Base-by-base conservation (phyloP, 1,284 basidiomycete genomes). In the Austroboletus rostrupii region DNA sequence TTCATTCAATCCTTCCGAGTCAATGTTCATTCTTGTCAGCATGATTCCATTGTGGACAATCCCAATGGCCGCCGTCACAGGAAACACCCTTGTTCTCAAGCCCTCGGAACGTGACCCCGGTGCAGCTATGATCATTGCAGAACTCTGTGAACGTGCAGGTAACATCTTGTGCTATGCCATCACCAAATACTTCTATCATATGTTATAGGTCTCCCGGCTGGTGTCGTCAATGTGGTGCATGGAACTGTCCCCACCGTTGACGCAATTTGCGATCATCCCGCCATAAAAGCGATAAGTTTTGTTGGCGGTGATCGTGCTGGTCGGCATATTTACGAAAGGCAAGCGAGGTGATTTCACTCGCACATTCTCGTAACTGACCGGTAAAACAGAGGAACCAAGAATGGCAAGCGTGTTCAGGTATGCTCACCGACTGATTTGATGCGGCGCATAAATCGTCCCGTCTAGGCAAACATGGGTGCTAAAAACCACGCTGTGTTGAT, bases 31-130 rank as follows among this genome's bases (percentile, higher is more conserved):
- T 50, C 53, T 46, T 45, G 44, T 41, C 49, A 93, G 92, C 13
- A 97, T 97, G 93, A 97, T 98, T 61, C 94, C 95, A 1, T 77
- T 98, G 11, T 97, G 95, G 95, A 90, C 92, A 1, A 93, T 97
- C 54, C 91, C 92, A 12, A 82, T 90, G 76, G 90, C 92, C 14
- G 76, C 85, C 23, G 85, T 87, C n/a, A 92, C 91, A 5, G 94
- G 96, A 45, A 99, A 99, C 68, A 95, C 96, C 0, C 79, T 98
- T 42, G 79, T 99, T 55, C 74, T 98, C 59, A 99, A 99, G 68
- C 96, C 96, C 19, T 96, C 92, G 2, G 96, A 98, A 70, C 84
- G 96, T 28, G 95, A 97, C 65, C 96, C 96, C 19, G 95, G 94
- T 53, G 96, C 96, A 10, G 87, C 92, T 16, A 95, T 97, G 90